phyloP scores from a whole-genome alignment of 495 filamentous ascomycete genomes.

The Hypoxylon rickii region DNA sequence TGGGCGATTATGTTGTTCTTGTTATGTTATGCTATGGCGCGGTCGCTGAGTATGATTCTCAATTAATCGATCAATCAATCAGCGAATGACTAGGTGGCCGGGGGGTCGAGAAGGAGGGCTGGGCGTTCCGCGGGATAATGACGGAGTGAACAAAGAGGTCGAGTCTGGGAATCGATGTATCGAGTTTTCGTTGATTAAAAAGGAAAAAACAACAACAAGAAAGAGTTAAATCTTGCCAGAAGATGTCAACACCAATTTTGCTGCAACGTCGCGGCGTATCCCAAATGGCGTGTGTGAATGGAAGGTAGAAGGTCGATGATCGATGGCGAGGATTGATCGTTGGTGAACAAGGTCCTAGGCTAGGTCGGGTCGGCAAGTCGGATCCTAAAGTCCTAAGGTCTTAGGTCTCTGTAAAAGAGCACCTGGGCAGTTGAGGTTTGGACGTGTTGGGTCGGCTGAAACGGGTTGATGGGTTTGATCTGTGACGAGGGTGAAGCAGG shows the following conservation, averaged over 20 bases:
- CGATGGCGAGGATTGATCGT: conserved; percentile 12
- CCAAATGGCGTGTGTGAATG: neutral
- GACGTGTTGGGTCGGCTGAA: conserved; percentile 48
- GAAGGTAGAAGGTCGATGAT: conserved; percentile 3
- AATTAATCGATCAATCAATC: conserved; percentile 3
- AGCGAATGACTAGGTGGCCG: conserved; percentile 1
- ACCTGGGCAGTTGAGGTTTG: conserved; percentile 18
- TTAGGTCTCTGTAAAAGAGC: no score
- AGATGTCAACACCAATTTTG: conserved; percentile 7
- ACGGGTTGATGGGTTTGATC: conserved; percentile 49
- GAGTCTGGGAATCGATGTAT: neutral
- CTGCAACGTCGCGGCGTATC: conserved; percentile 9
- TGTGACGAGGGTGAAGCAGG: conserved; percentile 34
- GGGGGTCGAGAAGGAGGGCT: neutral
- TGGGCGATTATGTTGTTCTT: neutral
- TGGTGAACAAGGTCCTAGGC: conserved; percentile 14
- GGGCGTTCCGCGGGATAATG: neutral
- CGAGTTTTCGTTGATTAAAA: conserved; percentile 11
- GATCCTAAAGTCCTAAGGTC: neutral
- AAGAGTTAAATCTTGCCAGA: conserved; percentile 5
- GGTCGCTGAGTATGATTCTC: conserved; percentile 3
- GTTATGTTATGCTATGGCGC: neutral
- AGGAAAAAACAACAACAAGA: neutral
- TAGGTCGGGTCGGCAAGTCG: neutral
- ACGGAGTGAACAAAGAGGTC: conserved; percentile 10